phyloP scores from a whole-genome alignment of 345 rosid genomes.

The Aquilaria malaccensis region DNA sequence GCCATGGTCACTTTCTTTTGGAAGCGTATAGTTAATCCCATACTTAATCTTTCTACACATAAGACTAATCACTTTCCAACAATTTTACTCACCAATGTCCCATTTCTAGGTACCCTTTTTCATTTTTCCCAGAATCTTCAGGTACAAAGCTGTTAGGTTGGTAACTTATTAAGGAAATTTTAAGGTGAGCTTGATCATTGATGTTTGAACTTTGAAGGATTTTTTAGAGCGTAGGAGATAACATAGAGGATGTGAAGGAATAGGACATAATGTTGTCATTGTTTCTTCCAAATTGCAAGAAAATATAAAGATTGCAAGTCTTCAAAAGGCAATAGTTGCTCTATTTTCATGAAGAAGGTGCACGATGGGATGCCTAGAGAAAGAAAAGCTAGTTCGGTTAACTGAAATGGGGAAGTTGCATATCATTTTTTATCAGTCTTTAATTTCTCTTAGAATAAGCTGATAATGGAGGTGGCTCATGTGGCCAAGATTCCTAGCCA shows the following conservation, averaged over 20 bases:
- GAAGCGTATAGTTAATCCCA: conserved; percentile 37
- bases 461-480: conserved; percentile 44
- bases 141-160: conserved; percentile 80
- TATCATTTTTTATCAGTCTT: conserved; percentile 49
- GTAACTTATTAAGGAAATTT: background rate
- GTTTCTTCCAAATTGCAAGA: conserved; percentile 43
- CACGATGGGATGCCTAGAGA: conserved; percentile 36
- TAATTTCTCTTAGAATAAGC: conserved; percentile 65
- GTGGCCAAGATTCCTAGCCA: conserved; percentile 37
- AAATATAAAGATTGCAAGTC: conserved; percentile 53
- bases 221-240: conserved; percentile 71
- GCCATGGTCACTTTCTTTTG: conserved; percentile 56
- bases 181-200: background rate
- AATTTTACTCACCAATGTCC: background rate
- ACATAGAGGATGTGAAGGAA: conserved; percentile 43
- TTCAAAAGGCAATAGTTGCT: conserved; percentile 43
- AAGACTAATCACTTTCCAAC: background rate
- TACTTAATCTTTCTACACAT: background rate
- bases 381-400: conserved; percentile 48
- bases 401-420: conserved; percentile 37
- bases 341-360: conserved; percentile 4
- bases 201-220: conserved; percentile 21
- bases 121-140: conserved; percentile 52
- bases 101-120: conserved; percentile 34
- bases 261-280: conserved; percentile 61